Base-by-base conservation (phyloP, 306 rosid species). In the Citrullus amarus region DNA sequence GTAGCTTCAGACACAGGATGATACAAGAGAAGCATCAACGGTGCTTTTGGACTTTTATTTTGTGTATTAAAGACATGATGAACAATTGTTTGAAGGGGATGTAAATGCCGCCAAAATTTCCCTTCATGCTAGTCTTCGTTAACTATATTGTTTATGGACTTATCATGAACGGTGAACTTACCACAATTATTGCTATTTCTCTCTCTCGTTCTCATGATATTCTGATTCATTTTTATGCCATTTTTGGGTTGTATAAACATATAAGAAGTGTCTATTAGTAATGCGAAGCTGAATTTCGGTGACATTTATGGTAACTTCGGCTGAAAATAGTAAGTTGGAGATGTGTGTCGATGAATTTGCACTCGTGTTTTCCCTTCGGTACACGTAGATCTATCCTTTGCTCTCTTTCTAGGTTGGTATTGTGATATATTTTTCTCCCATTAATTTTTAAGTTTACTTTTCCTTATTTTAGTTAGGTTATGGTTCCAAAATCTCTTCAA, bases 11-110 rank as follows among this genome's bases (percentile, higher is more conserved):
- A 69, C 14, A 53, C n/a, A 17, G 62, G 77, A 73, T 11, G 43
- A 50, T 16, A 28, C 43, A 50, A 8, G 4, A 51, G 16, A 16
- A 59, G 46, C 30, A 73, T 30, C 7, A 11, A 73, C 44, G 39
- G 41, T 48, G 58, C 15, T 48, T 70, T 44, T 46, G 39, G 55
- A 72, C 36, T 55, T 25, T 73, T 1, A n/a, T 68, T 7, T 15
- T 74, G 46, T 74, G 46, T 53, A 17, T 22, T 59, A 48, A 70
- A 22, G 17, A 73, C 5, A 1, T 44, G 56, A 5, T 28, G 43
- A 50, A 50, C 60, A 50, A 28, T 72, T 72, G 43, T 69, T 68
- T 44, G 54, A 30, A n/a, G 73, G 73, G 73, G 73, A 66, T 66
- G 73, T 66, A 39, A 66, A 66, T 66, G 54, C 55, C 18, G n/a